Evolutionary conservation across 148 eudicot species (phyloP), one percentile per base, ranked within the genome.

Genomic region (Vaccinium darrowii): DNA sequence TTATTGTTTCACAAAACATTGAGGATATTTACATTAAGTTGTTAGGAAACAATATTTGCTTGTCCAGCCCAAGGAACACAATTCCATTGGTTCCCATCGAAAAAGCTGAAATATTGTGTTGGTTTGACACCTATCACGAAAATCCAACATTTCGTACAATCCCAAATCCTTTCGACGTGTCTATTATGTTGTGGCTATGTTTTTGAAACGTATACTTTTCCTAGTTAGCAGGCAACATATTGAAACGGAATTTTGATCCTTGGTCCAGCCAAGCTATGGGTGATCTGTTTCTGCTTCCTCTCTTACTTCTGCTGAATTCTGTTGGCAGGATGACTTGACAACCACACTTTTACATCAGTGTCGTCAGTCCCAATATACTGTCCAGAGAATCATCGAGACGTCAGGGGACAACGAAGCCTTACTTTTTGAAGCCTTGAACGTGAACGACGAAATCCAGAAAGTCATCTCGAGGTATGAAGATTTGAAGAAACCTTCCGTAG

Each of bases 371-470:
- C 98, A 93, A 84, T 86, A 87, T 80, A 93, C 93, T 19, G 88
- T 97, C 57, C 91, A 88, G 92, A 89, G 92, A 87, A 97, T 97
- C 84, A 90, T 97, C 21, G 99, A 92, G 85, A 92, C 95, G 21
- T 90, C 92, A 74, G 98, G 93, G 11, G 99, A 97, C 79, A 90
- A 97, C 9, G 99, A 97, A 91, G 98, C 98, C 65, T 89, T 95
- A 57, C 94, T 97, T 57, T 97, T 95, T 25, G 99, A 97, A 90
- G 99, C 99, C 83, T 87, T 97, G 85, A 97, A 94, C 77, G 94
- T 97, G 85, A 97, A 97, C 62, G 98, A 95, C 82, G 99, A 97
- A 82, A 89, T 97, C 87, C 99, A 91, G 82, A 95, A 94, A 90
- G 94, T 86, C 50, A 87, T 95, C 50, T 81, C 94, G 79, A 95